Base-by-base conservation (phyloP, 345 rosid species). In the Bretschneidera sinensis region DNA sequence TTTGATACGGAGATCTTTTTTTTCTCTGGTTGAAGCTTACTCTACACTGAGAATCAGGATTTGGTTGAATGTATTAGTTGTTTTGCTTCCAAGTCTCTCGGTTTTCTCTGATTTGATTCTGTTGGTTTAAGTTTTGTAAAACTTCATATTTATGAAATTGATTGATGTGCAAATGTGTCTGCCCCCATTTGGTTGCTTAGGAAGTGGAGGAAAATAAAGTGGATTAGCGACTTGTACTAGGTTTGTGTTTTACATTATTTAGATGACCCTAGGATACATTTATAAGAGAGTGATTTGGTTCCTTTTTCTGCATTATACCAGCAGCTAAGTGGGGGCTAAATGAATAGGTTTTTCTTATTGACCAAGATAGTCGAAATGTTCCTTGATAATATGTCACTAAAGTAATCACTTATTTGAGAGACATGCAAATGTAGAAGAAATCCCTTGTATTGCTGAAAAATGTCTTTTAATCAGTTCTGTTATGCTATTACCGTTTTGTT, bases 41-140 rank as follows among this genome's bases (percentile, higher is more conserved):
- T 28, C 33, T 28, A 28, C 10, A n/a, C n/a, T n/a, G n/a, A n/a
- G n/a, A 11, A 20, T 53, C 11, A 22, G 55, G 24, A 21, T 17
- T 16, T n/a, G 19, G 33, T 21, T 47, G 39, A 31, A 47, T 53
- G 6, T 55, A 47, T 53, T 74, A 20, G 24, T 51, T n/a, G n/a
- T 53, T 17, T 39, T 14, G 45, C 16, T n/a, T 39, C 16, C 10
- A 39, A 39, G 45, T 39, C 45, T 5, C 15, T 39, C 16, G n/a
- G 21, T 43, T 57, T 57, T 49, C 19, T 18, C 43, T 31, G 66
- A 60, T 64, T 69, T 56, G 59, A 23, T 21, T 60, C 48, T 59
- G 19, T n/a, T 61, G n/a, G 10, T 60, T 53, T 35, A 28, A 7
- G 45, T 14, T 39, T 14, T 39, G 11, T 39, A 13, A 1, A 39